phyloP scores from a whole-genome alignment of 768 basidiomycete species.

The Hydnum rufescens region DNA sequence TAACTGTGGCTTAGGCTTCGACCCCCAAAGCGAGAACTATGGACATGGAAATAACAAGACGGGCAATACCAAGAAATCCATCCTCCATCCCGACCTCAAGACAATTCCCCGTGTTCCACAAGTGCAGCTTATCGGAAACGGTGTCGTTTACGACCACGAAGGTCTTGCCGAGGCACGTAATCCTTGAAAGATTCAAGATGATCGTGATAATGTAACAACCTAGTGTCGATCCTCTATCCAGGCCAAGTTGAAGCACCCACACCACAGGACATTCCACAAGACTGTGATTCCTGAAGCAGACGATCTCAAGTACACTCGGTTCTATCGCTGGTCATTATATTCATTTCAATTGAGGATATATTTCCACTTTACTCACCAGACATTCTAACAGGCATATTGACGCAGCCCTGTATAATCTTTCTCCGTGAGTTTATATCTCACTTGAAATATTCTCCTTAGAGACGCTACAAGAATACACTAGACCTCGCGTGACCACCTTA shows the following conservation, averaged over 20 bases:
- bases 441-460: not conserved
- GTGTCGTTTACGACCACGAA: constrained; percentile 58
- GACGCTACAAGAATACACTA: constrained; percentile 6
- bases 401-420: constrained; percentile 58
- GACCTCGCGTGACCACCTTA: constrained; percentile 64
- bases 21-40: constrained; percentile 41
- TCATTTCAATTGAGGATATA: not conserved
- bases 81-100: constrained; percentile 78
- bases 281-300: constrained; percentile 52
- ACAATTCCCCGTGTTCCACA: constrained; percentile 76
- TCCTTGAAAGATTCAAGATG: not conserved
- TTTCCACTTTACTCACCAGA: not conserved
- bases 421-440: constrained; percentile 21
- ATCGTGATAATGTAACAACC: not conserved
- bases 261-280: constrained; percentile 76
- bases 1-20: constrained; percentile 42
- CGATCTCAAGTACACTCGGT: constrained; percentile 56
- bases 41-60: constrained; percentile 86
- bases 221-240: constrained; percentile 5
- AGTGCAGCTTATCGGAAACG: constrained; percentile 86
- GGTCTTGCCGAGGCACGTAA: constrained; percentile 37
- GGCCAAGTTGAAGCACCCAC: constrained; percentile 68
- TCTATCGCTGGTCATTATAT: constrained; percentile 51
- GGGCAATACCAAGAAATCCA: constrained; percentile 47
- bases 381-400: constrained; percentile 43